phyloP scores from a whole-genome alignment of 164 flowering plant genomes.

The Umbilicus rupestris region DNA sequence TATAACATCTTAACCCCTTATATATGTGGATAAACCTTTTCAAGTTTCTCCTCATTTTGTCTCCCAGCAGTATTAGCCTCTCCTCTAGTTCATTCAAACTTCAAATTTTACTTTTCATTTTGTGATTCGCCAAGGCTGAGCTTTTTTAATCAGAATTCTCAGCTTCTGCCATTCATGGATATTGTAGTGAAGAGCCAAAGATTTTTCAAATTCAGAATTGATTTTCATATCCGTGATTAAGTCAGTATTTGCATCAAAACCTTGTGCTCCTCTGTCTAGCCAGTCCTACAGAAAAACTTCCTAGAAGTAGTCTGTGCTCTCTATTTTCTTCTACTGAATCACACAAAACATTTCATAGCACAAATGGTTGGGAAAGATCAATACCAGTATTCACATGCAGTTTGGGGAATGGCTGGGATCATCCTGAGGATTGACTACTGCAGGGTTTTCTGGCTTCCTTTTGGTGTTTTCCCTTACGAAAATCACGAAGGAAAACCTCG shows the following conservation, averaged over 20 bases:
- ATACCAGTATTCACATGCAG: constrained; percentile 35
- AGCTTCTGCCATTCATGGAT: not conserved
- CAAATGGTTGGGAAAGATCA: constrained; percentile 32
- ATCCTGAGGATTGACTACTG: constrained; percentile 70
- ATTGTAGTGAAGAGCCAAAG: constrained; percentile 27
- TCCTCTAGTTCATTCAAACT: not conserved
- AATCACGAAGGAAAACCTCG: constrained; percentile 85
- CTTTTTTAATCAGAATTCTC: not conserved
- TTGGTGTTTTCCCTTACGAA: constrained; percentile 68
- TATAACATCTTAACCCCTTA: not conserved
- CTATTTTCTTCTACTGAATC: not conserved
- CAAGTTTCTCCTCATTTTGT: constrained; percentile 1
- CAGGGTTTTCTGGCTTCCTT: constrained; percentile 71
- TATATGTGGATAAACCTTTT: not conserved
- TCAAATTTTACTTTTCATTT: not conserved
- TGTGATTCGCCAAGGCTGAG: not conserved
- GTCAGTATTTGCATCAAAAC: not conserved
- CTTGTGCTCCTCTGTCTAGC: not conserved
- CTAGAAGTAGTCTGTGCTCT: not conserved
- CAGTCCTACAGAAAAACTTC: not conserved
- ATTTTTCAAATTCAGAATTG: constrained; percentile 61
- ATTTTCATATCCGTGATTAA: not conserved
- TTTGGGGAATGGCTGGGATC: constrained; percentile 67
- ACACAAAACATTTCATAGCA: constrained; percentile 1
- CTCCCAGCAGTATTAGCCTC: not conserved